A percentile compares a stretch with the other conserved stretches of the same genome.
Conservation (phyloP, 2,329 filamentous ascomycete species). For the Ascochyta fabae region DNA sequence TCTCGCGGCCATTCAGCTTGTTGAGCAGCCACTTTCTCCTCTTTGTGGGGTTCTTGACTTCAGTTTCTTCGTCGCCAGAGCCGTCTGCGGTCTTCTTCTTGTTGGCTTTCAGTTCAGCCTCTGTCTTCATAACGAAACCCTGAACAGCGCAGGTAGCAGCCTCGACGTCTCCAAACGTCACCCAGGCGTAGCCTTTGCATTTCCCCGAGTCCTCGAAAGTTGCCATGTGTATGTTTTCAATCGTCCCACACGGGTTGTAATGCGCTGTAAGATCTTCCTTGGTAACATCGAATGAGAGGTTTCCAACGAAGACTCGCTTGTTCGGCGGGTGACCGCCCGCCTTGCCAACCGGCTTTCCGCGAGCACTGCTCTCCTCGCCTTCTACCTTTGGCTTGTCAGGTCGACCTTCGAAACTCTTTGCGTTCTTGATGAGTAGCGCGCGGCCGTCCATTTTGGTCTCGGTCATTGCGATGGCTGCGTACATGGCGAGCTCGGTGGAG, state of each 20-base stretch:
- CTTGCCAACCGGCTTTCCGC: slow-evolving; percentile 41
- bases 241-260: slow-evolving; percentile 82
- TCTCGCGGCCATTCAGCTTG: slow-evolving; percentile 75
- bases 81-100: slow-evolving; percentile 61
- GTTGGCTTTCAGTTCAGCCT: slow-evolving; percentile 54
- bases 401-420: slow-evolving; percentile 88
- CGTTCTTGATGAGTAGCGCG: slow-evolving; percentile 89
- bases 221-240: slow-evolving; percentile 84
- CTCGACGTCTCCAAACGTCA: slow-evolving; percentile 83
- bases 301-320: slow-evolving; percentile 82
- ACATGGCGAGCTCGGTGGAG: slow-evolving; percentile 67
- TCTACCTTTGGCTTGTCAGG: slow-evolving; percentile 67
- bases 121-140: slow-evolving; percentile 76
- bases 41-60: slow-evolving; percentile 55
- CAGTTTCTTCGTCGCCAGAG: slow-evolving; percentile 58
- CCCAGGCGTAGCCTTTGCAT: slow-evolving; percentile 97
- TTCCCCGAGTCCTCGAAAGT: slow-evolving; percentile 97
- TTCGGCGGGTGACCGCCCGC: slow-evolving; percentile 66
- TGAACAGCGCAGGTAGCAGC: slow-evolving; percentile 78
- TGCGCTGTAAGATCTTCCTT: slow-evolving; percentile 81
- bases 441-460: slow-evolving; percentile 80
- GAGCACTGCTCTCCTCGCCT: slow-evolving; percentile 29
- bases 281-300: slow-evolving; percentile 59
- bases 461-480: slow-evolving; percentile 83
- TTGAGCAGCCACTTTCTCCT: slow-evolving; percentile 80